Percentiles rank a stretch among this genome's conserved stretches.
phyloP scores from a whole-genome alignment of 2,329 filamentous ascomycete species.

The Claviceps capensis region DNA sequence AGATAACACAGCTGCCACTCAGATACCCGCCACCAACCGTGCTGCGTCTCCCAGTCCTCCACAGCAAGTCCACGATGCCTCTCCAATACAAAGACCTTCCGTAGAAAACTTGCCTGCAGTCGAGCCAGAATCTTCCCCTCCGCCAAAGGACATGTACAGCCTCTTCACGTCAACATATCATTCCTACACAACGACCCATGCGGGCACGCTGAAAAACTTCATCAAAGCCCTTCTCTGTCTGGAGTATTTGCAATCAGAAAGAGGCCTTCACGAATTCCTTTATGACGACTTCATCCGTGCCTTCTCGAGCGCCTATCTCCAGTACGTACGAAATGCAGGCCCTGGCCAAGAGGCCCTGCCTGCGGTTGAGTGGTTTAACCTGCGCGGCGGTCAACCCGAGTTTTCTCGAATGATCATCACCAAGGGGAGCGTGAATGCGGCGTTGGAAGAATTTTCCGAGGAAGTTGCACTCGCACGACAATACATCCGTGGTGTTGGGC shows the following conservation, averaged over 20 bases:
- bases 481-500: neutral
- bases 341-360: slow-evolving; percentile 17
- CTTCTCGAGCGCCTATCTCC: slow-evolving; percentile 27
- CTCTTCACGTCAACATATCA: slow-evolving; percentile 30
- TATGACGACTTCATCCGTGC: slow-evolving; percentile 40
- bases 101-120: neutral
- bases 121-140: neutral
- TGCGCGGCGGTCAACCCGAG: slow-evolving; percentile 13
- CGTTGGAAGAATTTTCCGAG: slow-evolving; percentile 20
- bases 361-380: slow-evolving; percentile 29
- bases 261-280: slow-evolving; percentile 25
- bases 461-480: slow-evolving; percentile 13
- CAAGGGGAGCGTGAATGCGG: slow-evolving; percentile 19
- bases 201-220: slow-evolving; percentile 27
- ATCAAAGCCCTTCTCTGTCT: slow-evolving; percentile 31
- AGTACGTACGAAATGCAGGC: slow-evolving; percentile 22
- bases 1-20: neutral
- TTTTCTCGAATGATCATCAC: slow-evolving; percentile 22
- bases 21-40: neutral
- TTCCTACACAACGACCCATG: slow-evolving; percentile 25
- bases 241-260: slow-evolving; percentile 21
- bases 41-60: neutral
- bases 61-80: neutral
- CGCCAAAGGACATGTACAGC: slow-evolving; percentile 13
- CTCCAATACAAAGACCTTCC: neutral